Base-by-base conservation (phyloP, 2,329 filamentous ascomycete genomes). In the Rhinocladiella mackenziei region DNA sequence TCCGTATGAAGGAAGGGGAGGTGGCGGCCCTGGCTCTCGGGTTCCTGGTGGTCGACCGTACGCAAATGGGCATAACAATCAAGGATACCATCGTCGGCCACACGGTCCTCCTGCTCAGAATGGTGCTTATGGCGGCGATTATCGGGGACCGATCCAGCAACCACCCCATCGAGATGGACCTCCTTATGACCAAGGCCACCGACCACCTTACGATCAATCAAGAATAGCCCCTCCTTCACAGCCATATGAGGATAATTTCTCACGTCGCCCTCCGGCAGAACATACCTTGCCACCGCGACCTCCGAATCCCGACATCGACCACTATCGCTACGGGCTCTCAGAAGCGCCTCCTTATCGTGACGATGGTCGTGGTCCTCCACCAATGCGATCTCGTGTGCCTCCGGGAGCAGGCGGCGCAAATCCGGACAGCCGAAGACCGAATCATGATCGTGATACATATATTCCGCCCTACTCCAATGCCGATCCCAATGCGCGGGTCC, bases 1-100 rank as follows among this genome's bases (percentile, higher is more conserved):
- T 60, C 64, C 25, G 59, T 61, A 36, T 49, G 58, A 48, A 60
- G 61, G 46, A 37, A 58, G 28, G 54, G 53, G 33, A 28, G 55
- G 13, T 61, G 29, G 64, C 43, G 62, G 60, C 43, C 62, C 56
- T 38, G 61, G 58, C 41, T 59, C 67, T 22, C 60, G 67, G 30
- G 65, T 65, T 20, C 61, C 60, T 35, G 60, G 58, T 33, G 60
- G 66, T 34, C 54, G 58, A 19, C 56, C 56, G 32, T 57, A 59
- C 45, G 45, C 57, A 10, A 62, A 59, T 43, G 49, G 48, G 28
- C 51, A 58, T 32, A 28, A 41, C 25, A 39, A 29, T 8, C 46
- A 45, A 29, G 30, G 33, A 31, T 48, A 49, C 28, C 28, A 32
- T 14, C 38, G 48, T 10, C 42, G 48, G n/a, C 29, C 32, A 17